Conservation (phyloP, 192 early-diverging fungal species). For the Coemansia furcata region DNA sequence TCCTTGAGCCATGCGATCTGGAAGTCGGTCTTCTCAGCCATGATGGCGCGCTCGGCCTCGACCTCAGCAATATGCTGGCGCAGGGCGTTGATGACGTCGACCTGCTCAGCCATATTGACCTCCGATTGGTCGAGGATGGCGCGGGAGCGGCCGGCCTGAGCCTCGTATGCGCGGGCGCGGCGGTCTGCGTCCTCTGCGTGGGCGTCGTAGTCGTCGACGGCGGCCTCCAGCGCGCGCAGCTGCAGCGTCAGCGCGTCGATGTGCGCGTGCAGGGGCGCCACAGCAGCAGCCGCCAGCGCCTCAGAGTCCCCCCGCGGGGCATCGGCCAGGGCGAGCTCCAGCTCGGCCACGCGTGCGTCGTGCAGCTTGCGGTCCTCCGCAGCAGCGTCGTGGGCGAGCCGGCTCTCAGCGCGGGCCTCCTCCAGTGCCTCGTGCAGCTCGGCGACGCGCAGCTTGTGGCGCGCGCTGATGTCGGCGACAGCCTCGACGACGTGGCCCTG, state of each 20-base stretch:
- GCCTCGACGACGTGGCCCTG: conserved; percentile 48
- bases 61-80: conserved; percentile 36
- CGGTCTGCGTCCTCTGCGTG: conserved; percentile 8
- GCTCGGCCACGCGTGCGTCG: conserved; percentile 24
- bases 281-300: conserved; percentile 8
- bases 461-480: conserved; percentile 30
- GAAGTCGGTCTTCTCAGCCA: conserved; percentile 48
- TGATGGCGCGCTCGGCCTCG: conserved; percentile 42
- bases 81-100: conserved; percentile 25
- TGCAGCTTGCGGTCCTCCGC: conserved; percentile 7
- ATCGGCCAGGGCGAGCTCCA: neutral
- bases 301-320: conserved; percentile 11
- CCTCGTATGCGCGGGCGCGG: conserved; percentile 7
- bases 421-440: conserved; percentile 15
- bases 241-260: conserved; percentile 23
- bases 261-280: conserved; percentile 13
- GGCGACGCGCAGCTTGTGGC: conserved; percentile 27
- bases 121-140: conserved; percentile 34
- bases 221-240: conserved; percentile 21
- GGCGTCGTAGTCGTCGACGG: conserved; percentile 21
- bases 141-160: neutral
- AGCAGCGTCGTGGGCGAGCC: conserved; percentile 27
- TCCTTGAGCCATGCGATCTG: conserved; percentile 53
- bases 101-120: conserved; percentile 35
- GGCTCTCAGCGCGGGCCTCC: conserved; percentile 19